Evolutionary conservation across 2,329 filamentous ascomycete genomes (phyloP), one percentile per base, ranked within the genome.

Genomic region (Talaromyces sp.): DNA sequence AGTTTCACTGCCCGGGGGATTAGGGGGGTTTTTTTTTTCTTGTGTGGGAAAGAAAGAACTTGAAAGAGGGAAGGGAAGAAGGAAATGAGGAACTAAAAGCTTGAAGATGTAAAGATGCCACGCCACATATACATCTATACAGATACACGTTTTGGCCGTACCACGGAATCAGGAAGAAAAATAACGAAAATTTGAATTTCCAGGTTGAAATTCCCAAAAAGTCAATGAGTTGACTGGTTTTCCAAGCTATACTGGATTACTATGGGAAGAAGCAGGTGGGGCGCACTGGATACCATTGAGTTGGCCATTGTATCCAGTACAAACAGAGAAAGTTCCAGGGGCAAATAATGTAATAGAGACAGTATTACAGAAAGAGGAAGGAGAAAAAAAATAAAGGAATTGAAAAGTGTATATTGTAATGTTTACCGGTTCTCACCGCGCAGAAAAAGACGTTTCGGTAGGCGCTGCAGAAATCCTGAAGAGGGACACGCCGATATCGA

Each of bases 231-330:
- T 33, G 47, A 49, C 33, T 24, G 32, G 35, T 36, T 43, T 51
- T 52, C 46, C 49, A 57, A 55, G 56, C 52, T 55, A 60, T 60
- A 61, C 48, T 58, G 48, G 57, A 57, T 57, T 60, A 45, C 54
- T 24, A 32, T 53, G 37, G 37, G 8, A 14, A 44, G 61, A 64
- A 66, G 66, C 60, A 52, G 61, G 69, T 68, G 70, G 69, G 69
- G 66, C 63, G 54, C n/a, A 36, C n/a, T 56, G 24, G 24, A 36
- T 45, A 27, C 27, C 24, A 9, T 27, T 45, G 42, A 29, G 35
- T 22, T 32, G 27, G 14, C 17, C 42, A 27, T 27, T 27, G 47
- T 49, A 20, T 40, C 22, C 47, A 33, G 47, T 49, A 42, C 17
- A 14, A 48, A 17, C 20, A 19, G 35, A n/a, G 29, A 35, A 17